Evolutionary conservation across 2,329 filamentous ascomycete species (phyloP).

Genomic region (Paraphaeosphaeria sporulosa): DNA sequence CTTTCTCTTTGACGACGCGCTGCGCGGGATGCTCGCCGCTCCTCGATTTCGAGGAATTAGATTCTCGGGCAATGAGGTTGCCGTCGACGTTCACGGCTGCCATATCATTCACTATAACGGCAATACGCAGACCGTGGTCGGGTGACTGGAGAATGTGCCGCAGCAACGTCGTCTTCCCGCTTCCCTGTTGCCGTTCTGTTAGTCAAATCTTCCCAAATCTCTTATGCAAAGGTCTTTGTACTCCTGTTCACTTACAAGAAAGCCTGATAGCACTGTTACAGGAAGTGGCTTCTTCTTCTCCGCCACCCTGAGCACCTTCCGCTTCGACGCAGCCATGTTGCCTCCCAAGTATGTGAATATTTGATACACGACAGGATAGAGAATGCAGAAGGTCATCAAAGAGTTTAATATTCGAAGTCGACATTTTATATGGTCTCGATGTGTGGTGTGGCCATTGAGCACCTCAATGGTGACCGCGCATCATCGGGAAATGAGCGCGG

Average conservation of each 20-base stretch:
- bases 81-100: constrained; percentile 69
- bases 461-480: constrained; percentile 39
- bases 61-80: constrained; percentile 61
- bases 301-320: constrained; percentile 22
- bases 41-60: constrained; percentile 28
- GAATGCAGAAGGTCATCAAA: constrained; percentile 4
- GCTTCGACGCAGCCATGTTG: constrained; percentile 31
- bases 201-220: neutral
- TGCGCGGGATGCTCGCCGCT: constrained; percentile 33
- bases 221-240: constrained; percentile 10
- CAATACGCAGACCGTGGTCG: constrained; percentile 72
- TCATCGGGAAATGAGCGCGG: constrained; percentile 31
- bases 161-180: constrained; percentile 75
- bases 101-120: constrained; percentile 78
- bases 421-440: constrained; percentile 27
- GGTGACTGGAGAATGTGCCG: constrained; percentile 70
- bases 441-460: constrained; percentile 34
- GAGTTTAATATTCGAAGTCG: constrained; percentile 9
- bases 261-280: constrained; percentile 68
- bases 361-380: constrained; percentile 5
- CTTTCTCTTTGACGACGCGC: constrained; percentile 67
- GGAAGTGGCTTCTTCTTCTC: constrained; percentile 54
- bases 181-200: constrained; percentile 56
- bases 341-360: neutral
- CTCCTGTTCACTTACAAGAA: constrained; percentile 53